These are phyloP conservation scores for Penicillium fuscoglaucum DNA, from an alignment of 2,329 filamentous ascomycete species.

Conservation along the genomic window DNA sequence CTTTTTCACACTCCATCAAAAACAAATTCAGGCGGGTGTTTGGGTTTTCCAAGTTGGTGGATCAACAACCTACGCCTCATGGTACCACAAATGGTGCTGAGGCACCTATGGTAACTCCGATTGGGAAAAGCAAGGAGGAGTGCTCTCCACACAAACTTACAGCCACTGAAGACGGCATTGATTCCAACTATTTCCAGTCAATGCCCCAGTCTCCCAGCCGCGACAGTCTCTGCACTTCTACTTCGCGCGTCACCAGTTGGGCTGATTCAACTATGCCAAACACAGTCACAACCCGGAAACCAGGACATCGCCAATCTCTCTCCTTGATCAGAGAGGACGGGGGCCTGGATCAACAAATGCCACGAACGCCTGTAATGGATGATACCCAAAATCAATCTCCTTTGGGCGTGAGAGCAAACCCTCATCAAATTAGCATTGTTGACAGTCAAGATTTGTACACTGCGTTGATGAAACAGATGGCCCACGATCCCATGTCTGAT, in stretches of 20 bases:
- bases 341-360: conserved; percentile 23
- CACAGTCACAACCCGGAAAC: conserved; percentile 38
- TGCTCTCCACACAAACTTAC: neutral
- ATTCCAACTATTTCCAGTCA: conserved; percentile 17
- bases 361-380: neutral
- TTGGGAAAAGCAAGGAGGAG: neutral
- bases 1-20: conserved; percentile 45
- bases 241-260: conserved; percentile 52
- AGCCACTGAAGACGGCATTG: neutral
- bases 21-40: conserved; percentile 45
- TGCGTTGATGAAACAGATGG: conserved; percentile 46
- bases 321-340: conserved; percentile 48
- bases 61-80: neutral
- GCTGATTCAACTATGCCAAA: conserved; percentile 48
- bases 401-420: conserved; percentile 12
- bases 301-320: conserved; percentile 39
- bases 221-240: conserved; percentile 37
- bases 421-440: conserved; percentile 26
- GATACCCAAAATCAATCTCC: conserved; percentile 14
- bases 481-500: conserved; percentile 20
- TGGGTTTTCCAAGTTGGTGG: conserved; percentile 31
- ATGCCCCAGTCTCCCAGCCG: conserved; percentile 31
- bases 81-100: neutral
- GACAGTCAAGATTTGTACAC: conserved; percentile 46
- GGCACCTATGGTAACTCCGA: neutral